Evolutionary conservation across 73 alveolate genomes (phyloP).

Genomic region (Strombidium stylifer): DNA sequence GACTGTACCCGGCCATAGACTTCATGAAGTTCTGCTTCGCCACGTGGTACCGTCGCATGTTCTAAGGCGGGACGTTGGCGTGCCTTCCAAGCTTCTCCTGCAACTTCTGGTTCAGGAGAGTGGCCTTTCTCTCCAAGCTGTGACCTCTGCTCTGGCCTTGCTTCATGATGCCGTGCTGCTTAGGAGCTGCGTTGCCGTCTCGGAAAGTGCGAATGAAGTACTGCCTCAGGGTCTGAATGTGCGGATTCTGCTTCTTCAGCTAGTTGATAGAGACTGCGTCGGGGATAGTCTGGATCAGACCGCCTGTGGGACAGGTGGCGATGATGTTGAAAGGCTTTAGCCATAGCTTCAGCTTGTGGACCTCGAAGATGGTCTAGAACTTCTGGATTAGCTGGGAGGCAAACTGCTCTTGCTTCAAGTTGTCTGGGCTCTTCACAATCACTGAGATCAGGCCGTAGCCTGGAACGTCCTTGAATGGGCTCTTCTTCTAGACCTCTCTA

Average conservation of each 20-base stretch:
- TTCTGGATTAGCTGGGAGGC: constrained; percentile 79
- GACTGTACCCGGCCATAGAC: constrained; percentile 86
- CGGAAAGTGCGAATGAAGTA: constrained; percentile 57
- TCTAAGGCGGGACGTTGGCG: too few relatives aligned
- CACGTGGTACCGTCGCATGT: too few relatives aligned
- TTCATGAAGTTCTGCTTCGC: too few relatives aligned
- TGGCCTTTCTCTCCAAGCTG: too few relatives aligned
- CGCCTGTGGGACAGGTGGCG: constrained; percentile 51
- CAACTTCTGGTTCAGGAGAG: too few relatives aligned
- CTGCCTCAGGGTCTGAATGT: constrained; percentile 44
- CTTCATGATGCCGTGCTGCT: constrained; percentile 1
- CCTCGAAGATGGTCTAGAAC: constrained; percentile 68
- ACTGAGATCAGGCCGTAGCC: constrained; percentile 63
- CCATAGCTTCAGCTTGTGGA: constrained; percentile 61
- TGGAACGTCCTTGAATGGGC: constrained; percentile 63
- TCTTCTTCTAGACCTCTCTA: constrained; percentile 63
- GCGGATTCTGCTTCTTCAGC: constrained; percentile 50
- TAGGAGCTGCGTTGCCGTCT: background rate
- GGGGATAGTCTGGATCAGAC: constrained; percentile 53
- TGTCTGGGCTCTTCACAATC: constrained; percentile 80
- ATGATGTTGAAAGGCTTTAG: constrained; percentile 56
- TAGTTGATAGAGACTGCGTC: constrained; percentile 56
- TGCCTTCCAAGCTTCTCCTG: too few relatives aligned
- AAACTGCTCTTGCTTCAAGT: constrained; percentile 80
- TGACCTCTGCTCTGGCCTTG: too few relatives aligned